phyloP scores from a whole-genome alignment of 441 rosid genomes.

The Populus tomentosa region DNA sequence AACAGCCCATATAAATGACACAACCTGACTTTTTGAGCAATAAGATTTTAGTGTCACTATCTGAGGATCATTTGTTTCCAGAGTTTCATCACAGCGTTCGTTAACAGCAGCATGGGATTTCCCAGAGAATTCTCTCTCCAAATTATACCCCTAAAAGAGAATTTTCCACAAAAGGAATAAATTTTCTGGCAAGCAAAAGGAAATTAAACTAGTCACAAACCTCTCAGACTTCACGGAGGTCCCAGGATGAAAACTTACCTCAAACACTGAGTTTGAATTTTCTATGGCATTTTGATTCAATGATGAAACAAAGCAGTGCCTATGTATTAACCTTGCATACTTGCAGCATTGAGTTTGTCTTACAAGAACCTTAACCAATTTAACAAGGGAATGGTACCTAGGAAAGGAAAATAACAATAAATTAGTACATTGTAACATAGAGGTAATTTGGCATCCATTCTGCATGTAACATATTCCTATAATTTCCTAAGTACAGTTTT shows the following conservation, averaged over 20 bases:
- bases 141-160: slow-evolving; percentile 29
- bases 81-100: slow-evolving; percentile 16
- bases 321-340: slow-evolving; percentile 52
- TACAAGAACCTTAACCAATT: slow-evolving; percentile 52
- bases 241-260: slow-evolving; percentile 38
- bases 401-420: slow-evolving; percentile 10
- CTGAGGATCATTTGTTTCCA: slow-evolving; percentile 20
- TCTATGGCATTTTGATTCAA: slow-evolving; percentile 21
- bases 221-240: slow-evolving; percentile 2
- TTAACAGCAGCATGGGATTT: slow-evolving; percentile 21
- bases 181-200: neutral
- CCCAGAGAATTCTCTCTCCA: slow-evolving; percentile 11
- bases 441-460: neutral
- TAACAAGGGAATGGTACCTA: slow-evolving; percentile 66
- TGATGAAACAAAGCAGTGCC: slow-evolving; percentile 53
- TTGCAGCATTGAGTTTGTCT: slow-evolving; percentile 50
- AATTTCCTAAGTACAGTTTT: neutral
- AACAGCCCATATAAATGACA: slow-evolving; percentile 84
- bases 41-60: slow-evolving; percentile 36
- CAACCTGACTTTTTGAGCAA: slow-evolving; percentile 67
- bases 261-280: slow-evolving; percentile 24
- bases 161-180: neutral
- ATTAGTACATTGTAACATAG: neutral
- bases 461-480: neutral
- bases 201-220: slow-evolving; percentile 7